Percentiles rank a stretch among this genome's conserved stretches.
phyloP scores from a whole-genome alignment of 2,329 filamentous ascomycete species.

The Sporothrix curviconia region DNA sequence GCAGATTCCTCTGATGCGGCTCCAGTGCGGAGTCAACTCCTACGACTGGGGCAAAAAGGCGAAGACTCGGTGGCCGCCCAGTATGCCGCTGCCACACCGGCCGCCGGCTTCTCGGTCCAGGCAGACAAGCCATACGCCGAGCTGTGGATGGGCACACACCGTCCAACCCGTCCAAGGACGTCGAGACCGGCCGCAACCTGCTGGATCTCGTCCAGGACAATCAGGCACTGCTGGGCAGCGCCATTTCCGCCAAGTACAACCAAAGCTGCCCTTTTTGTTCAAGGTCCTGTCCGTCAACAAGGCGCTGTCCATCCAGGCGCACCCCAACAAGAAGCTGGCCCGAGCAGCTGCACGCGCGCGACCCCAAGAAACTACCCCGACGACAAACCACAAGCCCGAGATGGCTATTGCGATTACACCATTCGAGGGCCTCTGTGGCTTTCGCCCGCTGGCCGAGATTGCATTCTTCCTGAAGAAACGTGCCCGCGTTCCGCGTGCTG shows the following conservation, averaged over 20 bases:
- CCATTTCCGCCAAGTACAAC: slow-evolving; percentile 68
- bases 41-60: slow-evolving; percentile 98
- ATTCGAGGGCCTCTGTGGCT: slow-evolving; percentile 93
- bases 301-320: slow-evolving; percentile 92
- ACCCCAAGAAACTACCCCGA: slow-evolving; percentile 95
- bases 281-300: slow-evolving; percentile 96
- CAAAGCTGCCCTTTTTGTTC: slow-evolving; percentile 92
- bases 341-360: slow-evolving; percentile 75
- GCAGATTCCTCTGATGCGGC: slow-evolving; percentile 76
- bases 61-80: slow-evolving; percentile 79
- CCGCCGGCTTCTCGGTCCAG: slow-evolving; percentile 67
- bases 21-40: slow-evolving; percentile 91
- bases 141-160: slow-evolving; percentile 99
- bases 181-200: slow-evolving; percentile 75
- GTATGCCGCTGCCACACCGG: slow-evolving; percentile 79
- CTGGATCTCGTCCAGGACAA: slow-evolving; percentile 86
- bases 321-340: slow-evolving; percentile 93
- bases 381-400: slow-evolving; percentile 98
- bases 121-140: slow-evolving; percentile 81
- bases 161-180: slow-evolving; percentile 86
- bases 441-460: slow-evolving; percentile 82
- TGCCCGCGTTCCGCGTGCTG: slow-evolving; percentile 54
- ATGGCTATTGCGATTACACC: slow-evolving; percentile 98
- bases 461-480: slow-evolving; percentile 66
- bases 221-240: slow-evolving; percentile 67